Evolutionary conservation across 2,329 filamentous ascomycete genomes (phyloP), one percentile per base, ranked within the genome.

Genomic region (Fusarium concolor): DNA sequence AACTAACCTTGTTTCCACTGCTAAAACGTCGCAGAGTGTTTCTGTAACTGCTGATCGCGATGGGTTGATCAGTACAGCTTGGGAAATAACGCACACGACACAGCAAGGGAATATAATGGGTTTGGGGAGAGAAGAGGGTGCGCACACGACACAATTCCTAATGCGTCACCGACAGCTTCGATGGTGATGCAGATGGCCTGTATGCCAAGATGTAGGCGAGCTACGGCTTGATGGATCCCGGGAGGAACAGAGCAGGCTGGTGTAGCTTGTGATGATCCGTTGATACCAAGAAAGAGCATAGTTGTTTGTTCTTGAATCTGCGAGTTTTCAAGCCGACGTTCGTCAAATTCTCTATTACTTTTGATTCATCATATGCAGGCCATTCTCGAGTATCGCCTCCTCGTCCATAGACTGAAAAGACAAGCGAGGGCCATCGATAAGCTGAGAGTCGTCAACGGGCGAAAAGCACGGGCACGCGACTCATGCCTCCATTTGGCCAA

Each of bases 121-220:
- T 42, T 37, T 28, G 28, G 17, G 31, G 49, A 17, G 22, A n/a
- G 26, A 37, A 44, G 31, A 11, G 20, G 6, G 52, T 65, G 68
- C 57, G 68, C 57, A 73, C 59, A 28, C 67, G 69, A 73, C 67
- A 64, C 38, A 65, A 10, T 55, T 57, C 71, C 71, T 43, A 67
- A 61, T 64, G 45, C 39, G 67, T 73, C 67, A 71, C 67, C 71
- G 55, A 67, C 20, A 10, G 26, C 46, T 65, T 54, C 49, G 42
- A 41, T 49, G 28, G 43, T 42, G 46, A 54, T 59, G 64, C 49
- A 33, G 42, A 61, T 44, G 24, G 47, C 22, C 24, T 67, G 56
- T 41, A 55, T 39, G 58, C 56, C 62, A 67, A 66, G 64, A 18
- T 37, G 33, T 24, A 56, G 52, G 47, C 35, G 35, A 52, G 44